Evolutionary conservation across 2,329 filamentous ascomycete species (phyloP).

Genomic region (Westerdykella aurantiaca): DNA sequence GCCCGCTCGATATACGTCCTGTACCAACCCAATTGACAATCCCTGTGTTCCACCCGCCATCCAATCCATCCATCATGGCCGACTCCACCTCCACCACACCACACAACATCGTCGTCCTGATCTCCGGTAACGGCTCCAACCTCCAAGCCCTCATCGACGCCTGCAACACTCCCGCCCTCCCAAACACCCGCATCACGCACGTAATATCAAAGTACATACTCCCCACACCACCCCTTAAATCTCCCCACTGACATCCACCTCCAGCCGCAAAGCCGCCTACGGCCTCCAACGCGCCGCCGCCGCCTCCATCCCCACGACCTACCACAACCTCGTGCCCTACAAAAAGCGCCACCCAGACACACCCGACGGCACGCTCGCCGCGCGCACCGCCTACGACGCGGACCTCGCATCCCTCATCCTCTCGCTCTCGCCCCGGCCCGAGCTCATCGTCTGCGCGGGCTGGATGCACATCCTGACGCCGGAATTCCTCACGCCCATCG

Average conservation of each 20-base stretch:
- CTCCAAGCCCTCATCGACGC: slow-evolving; percentile 71
- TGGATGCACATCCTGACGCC: slow-evolving; percentile 80
- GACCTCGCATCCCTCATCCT: slow-evolving; percentile 66
- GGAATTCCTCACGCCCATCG: slow-evolving; percentile 64
- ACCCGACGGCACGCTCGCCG: slow-evolving; percentile 45
- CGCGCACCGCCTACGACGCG: slow-evolving; percentile 65
- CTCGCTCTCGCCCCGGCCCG: slow-evolving; percentile 50
- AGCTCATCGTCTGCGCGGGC: slow-evolving; percentile 71
- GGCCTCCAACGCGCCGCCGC: slow-evolving; percentile 57
- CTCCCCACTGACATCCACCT: neutral
- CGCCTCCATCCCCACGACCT: slow-evolving; percentile 63
- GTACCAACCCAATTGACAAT: neutral
- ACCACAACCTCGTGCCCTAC: slow-evolving; percentile 75
- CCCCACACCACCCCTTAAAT: neutral
- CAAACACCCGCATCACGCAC: slow-evolving; percentile 52
- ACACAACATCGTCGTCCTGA: slow-evolving; percentile 57
- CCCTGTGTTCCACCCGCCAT: neutral
- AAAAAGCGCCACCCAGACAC: slow-evolving; percentile 57
- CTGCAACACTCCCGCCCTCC: slow-evolving; percentile 44
- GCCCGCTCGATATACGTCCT: neutral
- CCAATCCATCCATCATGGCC: neutral
- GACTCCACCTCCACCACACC: slow-evolving; percentile 9
- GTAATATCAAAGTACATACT: slow-evolving; percentile 51
- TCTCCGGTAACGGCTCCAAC: slow-evolving; percentile 63
- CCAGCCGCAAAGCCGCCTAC: slow-evolving; percentile 51